Base-by-base conservation (phyloP, 306 rosid species). In the Astragalus glycyphyllos region DNA sequence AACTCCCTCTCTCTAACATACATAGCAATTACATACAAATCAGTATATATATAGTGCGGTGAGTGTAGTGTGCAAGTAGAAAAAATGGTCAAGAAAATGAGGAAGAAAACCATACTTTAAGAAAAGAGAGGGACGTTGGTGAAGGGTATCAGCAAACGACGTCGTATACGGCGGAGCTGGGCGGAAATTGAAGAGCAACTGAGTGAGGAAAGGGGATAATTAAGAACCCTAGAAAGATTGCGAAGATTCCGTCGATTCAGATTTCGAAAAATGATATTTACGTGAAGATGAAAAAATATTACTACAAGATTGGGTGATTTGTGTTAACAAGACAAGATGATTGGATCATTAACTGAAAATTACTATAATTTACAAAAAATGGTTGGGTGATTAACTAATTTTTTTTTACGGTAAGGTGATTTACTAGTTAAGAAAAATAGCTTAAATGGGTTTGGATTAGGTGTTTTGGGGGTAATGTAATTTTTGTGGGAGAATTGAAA, bases 181-280 rank as follows among this genome's bases (percentile, higher is more conserved):
- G 60, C 9, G 60, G 60, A 26, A 55, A 26, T 55, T 55, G 60
- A 55, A 55, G 60, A 11, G 38, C 5, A 42, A 42, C 5, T 10
- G 8, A 5, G 38, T 11, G 7, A 55, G 15, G 15, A 9, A 26
- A 5, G 0, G 48, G 4, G 48, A 42, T 12, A 42, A 42, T 55
- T 55, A 55, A 29, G 60, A 55, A 55, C 38, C 60, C 60, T 55
- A 55, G 60, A 55, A 26, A 55, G 60, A 11, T 55, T 55, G 38
- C 2, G 38, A 6, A 53, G 1, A 35, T 53, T 53, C n/a, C n/a
- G 9, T 40, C 45, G 45, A 40, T 40, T 40, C 45, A 40, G 31
- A 26, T 26, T 26, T 26, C 31, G 31, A 37, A 7, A 1, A 8
- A 35, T 35, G 8, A 35, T 7, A 35, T 35, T 35, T 35, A 35